A percentile compares a stretch with the other conserved stretches of the same genome.
Evolutionary conservation across 768 basidiomycete genomes (phyloP).

Genomic region (Kwoniella botswanensis): DNA sequence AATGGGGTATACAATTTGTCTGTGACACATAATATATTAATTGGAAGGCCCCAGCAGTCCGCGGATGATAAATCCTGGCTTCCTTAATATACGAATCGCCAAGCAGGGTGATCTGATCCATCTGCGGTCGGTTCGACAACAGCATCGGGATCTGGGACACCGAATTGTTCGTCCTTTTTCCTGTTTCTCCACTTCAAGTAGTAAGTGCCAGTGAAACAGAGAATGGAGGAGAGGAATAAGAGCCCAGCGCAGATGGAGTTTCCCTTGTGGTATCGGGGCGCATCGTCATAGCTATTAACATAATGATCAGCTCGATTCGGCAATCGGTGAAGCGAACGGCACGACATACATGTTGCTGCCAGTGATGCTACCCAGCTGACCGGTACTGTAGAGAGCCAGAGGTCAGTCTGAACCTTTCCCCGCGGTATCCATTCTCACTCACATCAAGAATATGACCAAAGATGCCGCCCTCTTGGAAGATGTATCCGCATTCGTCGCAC

Average conservation of each 20-base stretch:
- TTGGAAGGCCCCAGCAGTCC: too few relatives aligned
- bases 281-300: slow-evolving; percentile 26
- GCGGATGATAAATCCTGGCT: too few relatives aligned
- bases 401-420: not conserved
- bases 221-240: slow-evolving; percentile 18
- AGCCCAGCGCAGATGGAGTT: slow-evolving; percentile 30
- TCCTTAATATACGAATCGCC: slow-evolving; percentile 22
- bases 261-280: slow-evolving; percentile 30
- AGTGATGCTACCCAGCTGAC: slow-evolving; percentile 26
- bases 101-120: slow-evolving; percentile 19
- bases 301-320: slow-evolving; percentile 1
- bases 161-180: slow-evolving; percentile 29
- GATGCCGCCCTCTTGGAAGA: slow-evolving; percentile 32
- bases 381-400: slow-evolving; percentile 5
- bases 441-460: slow-evolving; percentile 29
- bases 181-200: slow-evolving; percentile 30
- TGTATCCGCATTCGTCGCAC: slow-evolving; percentile 26
- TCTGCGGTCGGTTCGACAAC: slow-evolving; percentile 9
- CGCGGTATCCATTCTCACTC: not conserved
- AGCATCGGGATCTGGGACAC: slow-evolving; percentile 6
- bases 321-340: not conserved
- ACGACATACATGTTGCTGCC: slow-evolving; percentile 5
- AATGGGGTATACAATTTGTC: too few relatives aligned
- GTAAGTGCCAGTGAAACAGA: slow-evolving; percentile 17
- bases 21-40: too few relatives aligned